Percentiles rank a stretch among this genome's conserved stretches.
These are phyloP conservation scores for Parachaetomium inaequale DNA, from an alignment of 495 filamentous ascomycete species.

Conservation along the genomic window DNA sequence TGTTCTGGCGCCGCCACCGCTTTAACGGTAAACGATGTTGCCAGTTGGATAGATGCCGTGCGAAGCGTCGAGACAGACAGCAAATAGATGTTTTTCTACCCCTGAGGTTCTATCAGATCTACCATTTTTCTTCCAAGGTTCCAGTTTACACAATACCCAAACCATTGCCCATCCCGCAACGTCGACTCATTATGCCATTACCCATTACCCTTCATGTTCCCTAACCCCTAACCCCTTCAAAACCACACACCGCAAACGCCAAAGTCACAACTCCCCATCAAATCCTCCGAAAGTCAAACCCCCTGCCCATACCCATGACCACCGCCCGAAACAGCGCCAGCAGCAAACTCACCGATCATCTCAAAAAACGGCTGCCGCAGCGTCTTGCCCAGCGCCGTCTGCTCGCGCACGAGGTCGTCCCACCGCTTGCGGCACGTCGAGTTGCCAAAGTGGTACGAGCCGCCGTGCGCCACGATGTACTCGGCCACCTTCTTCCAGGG, in stretches of 20 bases:
- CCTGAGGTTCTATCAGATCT: too few species aligned
- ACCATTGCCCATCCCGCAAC: too few species aligned
- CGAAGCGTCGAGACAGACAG: too few species aligned
- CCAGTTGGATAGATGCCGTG: background rate
- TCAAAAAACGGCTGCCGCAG: conserved; percentile 18
- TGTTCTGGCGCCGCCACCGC: background rate
- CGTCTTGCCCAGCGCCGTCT: conserved; percentile 12
- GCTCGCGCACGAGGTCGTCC: conserved; percentile 45
- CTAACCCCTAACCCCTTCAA: too few species aligned
- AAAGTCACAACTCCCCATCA: background rate
- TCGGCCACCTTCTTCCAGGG: conserved; percentile 81
- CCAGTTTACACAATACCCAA: too few species aligned
- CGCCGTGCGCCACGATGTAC: conserved; percentile 66
- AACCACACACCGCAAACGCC: too few species aligned
- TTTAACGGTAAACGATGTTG: background rate
- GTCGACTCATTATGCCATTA: too few species aligned
- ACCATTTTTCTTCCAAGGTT: too few species aligned
- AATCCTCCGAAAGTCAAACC: background rate
- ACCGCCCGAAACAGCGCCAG: background rate
- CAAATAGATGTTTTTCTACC: too few species aligned
- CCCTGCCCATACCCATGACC: background rate
- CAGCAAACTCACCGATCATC: background rate
- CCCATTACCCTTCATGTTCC: too few species aligned
- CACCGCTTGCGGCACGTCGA: conserved; percentile 88
- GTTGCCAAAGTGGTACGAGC: conserved; percentile 80